Base-by-base conservation (phyloP, 495 filamentous ascomycete genomes). In the Halenospora varia region DNA sequence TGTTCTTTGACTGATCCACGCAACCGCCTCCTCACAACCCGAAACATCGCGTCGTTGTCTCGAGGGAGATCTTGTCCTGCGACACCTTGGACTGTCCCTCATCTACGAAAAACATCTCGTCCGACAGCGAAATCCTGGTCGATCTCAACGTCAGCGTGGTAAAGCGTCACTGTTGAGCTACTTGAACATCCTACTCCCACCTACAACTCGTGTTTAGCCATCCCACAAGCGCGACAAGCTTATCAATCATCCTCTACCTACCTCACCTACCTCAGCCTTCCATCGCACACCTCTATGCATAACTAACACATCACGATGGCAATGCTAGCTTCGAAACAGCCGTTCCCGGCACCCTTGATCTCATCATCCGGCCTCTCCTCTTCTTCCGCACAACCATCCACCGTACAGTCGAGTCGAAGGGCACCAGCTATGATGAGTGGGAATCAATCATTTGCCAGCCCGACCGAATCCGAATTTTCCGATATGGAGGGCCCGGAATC, bases 391-490 rank as follows among this genome's bases (percentile, higher is more conserved):
- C 80, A 71, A 71, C 74, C 69, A 66, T 77, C 68, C 66, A 73
- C 66, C 78, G 80, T 77, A 76, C 80, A 72, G 62, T 78, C 67
- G 61, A 67, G 67, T 56, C 74, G 79, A 60, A 78, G 86, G 59
- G 73, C 78, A 2, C 77, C 81, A 19, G 75, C 79, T 25, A 73
- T 82, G 48, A 75, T 79, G 59, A 66, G 73, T 10, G 76, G 86
- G 45, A 83, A 83, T 66, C 85, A 87, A 53, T 76, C 82, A 42
- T 95, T 90, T 60, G 76, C 85, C 18, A 95, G 89, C 69, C 93
- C 94, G 26, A 96, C 94, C 20, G 90, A 96, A 67, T 96, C 90
- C 17, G 93, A 97, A 62, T 96, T 96, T 69, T 94, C 90, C n/a
- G 92, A 96, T 59, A 61, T 57, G 45, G 75, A 77, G 19, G 68